Conservation (phyloP, 2,329 filamentous ascomycete genomes). For the Gaeumannomyces tritici region DNA sequence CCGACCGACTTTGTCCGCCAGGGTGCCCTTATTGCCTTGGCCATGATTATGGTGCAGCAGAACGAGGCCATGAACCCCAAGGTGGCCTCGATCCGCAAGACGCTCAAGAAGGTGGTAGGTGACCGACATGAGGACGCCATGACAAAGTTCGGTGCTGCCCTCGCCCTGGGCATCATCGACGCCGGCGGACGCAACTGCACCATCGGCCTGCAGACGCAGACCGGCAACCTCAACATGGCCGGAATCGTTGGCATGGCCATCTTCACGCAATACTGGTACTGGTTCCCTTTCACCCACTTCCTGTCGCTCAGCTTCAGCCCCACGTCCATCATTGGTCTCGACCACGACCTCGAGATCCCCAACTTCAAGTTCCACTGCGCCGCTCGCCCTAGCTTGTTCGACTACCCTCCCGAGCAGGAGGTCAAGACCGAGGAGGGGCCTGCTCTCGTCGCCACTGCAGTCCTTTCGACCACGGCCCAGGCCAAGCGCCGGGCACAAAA, state of each 20-base stretch:
- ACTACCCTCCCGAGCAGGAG: conserved; percentile 95
- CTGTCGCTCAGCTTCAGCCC: conserved; percentile 92
- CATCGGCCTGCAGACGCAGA: conserved; percentile 94
- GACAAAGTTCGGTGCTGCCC: conserved; percentile 94
- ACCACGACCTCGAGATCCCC: conserved; percentile 87
- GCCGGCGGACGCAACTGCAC: conserved; percentile 97
- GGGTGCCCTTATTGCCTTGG: conserved; percentile 83
- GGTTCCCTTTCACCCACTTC: conserved; percentile 99
- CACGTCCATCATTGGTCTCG: conserved; percentile 88
- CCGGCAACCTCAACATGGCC: conserved; percentile 96
- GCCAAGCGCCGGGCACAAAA: conserved; percentile 90
- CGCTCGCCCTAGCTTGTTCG: conserved; percentile 88
- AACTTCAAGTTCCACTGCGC: conserved; percentile 94
- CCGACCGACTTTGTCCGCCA: conserved; percentile 97
- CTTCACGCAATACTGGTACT: conserved; percentile 99
- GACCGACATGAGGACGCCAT: conserved; percentile 98
- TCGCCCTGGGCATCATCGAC: conserved; percentile 94
- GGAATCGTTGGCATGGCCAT: conserved; percentile 97
- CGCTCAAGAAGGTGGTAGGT: conserved; percentile 83
- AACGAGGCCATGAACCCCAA: conserved; percentile 99
- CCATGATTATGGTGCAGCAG: conserved; percentile 99
- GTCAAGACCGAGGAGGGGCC: conserved; percentile 90
- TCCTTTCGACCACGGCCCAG: conserved; percentile 92
- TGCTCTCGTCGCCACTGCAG: conserved; percentile 87
- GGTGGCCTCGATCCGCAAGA: conserved; percentile 82